Evolutionary conservation across 225 moss, liverwort and hornwort genomes (phyloP).

Genomic region (Antitrichia curtipendula): DNA sequence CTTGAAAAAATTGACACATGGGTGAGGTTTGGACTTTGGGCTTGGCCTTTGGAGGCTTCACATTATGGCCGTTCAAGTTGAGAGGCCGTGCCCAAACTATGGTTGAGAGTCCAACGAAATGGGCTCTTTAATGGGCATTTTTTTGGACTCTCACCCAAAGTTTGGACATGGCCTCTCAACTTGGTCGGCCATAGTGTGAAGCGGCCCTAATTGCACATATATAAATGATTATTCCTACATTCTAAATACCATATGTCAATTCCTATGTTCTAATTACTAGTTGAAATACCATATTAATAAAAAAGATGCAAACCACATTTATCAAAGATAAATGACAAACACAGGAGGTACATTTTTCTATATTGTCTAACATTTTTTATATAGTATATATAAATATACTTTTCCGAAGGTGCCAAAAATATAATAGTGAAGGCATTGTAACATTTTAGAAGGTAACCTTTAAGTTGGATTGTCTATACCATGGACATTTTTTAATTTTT

Average conservation of each 20-base stretch:
- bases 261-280: neutral
- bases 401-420: neutral
- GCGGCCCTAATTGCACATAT: too few species aligned
- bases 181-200: too few species aligned
- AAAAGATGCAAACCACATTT: neutral
- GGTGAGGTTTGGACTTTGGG: too few species aligned
- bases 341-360: neutral
- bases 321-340: neutral
- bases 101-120: too few species aligned
- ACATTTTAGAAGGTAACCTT: neutral
- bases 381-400: neutral
- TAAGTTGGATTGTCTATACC: neutral
- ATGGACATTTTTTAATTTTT: neutral
- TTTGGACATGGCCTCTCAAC: too few species aligned
- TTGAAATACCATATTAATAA: neutral
- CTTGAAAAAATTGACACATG: too few species aligned
- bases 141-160: too few species aligned
- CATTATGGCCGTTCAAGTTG: too few species aligned
- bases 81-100: too few species aligned
- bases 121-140: too few species aligned
- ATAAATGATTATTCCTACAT: neutral
- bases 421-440: neutral
- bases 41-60: too few species aligned
- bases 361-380: neutral
- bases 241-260: neutral